Evolutionary conservation across 495 filamentous ascomycete genomes (phyloP), one percentile per base, ranked within the genome.

Genomic region (Podospora appendiculata): DNA sequence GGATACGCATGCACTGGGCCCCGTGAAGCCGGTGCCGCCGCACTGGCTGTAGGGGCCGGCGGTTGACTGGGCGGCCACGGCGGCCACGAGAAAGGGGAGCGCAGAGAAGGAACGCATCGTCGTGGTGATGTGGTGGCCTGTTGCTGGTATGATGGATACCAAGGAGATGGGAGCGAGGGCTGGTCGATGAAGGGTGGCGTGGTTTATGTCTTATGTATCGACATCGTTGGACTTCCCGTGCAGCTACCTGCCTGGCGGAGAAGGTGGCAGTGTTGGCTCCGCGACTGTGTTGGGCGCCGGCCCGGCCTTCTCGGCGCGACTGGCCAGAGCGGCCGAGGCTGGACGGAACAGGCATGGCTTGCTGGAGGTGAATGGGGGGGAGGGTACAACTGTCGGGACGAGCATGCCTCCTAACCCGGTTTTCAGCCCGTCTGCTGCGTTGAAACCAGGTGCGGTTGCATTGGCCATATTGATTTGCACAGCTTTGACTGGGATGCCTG

Each of bases 11-110:
- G n/a, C 39, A 8, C 38, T 47, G 13, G 56, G 47, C 11, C 53
- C 58, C 4, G 41, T 9, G 9, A 16, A 55, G 34, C 45, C 50
- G 2, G 45, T 18, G 9, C 58, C 58, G 41, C 58, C 58, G 49
- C 58, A 61, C 17, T 61, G 58, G 14, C 39, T 53, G n/a, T 51
- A 59, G 8, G 58, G 43, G 5, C 51, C 38, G 16, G 64, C 60
- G 3, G 54, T 57, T 36, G 66, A 58, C 36, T 61, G 52, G 38
- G 56, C 58, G n/a, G 47, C 32, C 14, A 32, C 58, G 2, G 50
- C 52, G 4, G 52, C 56, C 6, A 47, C 56, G 32, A 53, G 35
- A 7, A 58, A 8, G 41, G 50, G 52, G 43, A 61, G n/a, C 1
- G 48, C 32, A 40, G 45, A 41, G 40, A 54, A 8, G 2, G 46